A percentile compares a stretch with the other conserved stretches of the same genome.
Evolutionary conservation across 164 flowering plant species (phyloP).

Genomic region (Magnolia sinica): DNA sequence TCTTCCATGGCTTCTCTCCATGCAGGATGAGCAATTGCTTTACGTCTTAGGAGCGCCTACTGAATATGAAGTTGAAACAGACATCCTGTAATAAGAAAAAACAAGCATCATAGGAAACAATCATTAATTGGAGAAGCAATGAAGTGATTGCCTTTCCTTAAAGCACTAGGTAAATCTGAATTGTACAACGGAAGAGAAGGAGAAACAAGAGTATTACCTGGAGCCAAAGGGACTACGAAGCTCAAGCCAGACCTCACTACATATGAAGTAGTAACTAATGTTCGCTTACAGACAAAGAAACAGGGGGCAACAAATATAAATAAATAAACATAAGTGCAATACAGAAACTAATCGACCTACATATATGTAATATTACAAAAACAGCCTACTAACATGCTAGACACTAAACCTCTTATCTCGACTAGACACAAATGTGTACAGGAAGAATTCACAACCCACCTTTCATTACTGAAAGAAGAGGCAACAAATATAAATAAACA

Average conservation of each 20-base stretch:
- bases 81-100: not conserved
- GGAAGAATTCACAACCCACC: too few relatives aligned
- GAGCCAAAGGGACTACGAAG: not conserved
- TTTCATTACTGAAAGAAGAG: too few relatives aligned
- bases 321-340: too few relatives aligned
- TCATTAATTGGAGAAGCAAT: not conserved
- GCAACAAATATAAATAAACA: not conserved
- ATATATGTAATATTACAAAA: too few relatives aligned
- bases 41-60: not conserved
- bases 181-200: not conserved
- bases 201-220: not conserved
- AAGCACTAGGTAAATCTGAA: not conserved
- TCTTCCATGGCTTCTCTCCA: not conserved
- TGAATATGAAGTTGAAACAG: not conserved
- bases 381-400: too few relatives aligned
- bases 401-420: too few relatives aligned
- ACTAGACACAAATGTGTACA: too few relatives aligned
- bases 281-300: not conserved
- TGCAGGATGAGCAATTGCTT: not conserved
- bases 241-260: not conserved
- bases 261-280: not conserved
- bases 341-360: too few relatives aligned
- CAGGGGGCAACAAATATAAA: not conserved
- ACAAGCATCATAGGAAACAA: not conserved
- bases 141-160: not conserved